Percentiles rank a stretch among this genome's conserved stretches.
These are phyloP conservation scores for Brassica incana DNA, from an alignment of 345 rosid species.

Conservation along the genomic window DNA sequence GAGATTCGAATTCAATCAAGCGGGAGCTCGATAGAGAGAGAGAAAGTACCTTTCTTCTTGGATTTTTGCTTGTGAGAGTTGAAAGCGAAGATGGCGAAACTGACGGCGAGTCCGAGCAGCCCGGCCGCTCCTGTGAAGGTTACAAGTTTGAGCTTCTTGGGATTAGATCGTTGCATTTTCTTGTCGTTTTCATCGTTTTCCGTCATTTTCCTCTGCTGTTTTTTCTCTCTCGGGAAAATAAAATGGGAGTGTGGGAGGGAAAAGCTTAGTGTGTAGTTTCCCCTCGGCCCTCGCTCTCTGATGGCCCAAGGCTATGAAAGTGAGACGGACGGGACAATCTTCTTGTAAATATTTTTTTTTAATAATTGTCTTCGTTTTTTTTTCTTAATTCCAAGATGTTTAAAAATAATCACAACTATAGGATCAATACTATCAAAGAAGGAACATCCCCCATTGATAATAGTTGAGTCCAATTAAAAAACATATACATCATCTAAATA, in stretches of 20 bases:
- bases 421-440: no score
- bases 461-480: no score
- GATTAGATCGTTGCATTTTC: constrained; percentile 42
- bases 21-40: no score
- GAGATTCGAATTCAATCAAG: not conserved
- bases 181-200: constrained; percentile 45
- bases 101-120: constrained; percentile 59
- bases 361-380: no score
- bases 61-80: constrained; percentile 49
- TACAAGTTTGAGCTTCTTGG: constrained; percentile 47
- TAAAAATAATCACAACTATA: no score
- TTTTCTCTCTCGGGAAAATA: not conserved
- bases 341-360: not conserved
- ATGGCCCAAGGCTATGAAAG: not conserved
- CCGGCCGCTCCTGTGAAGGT: constrained; percentile 83
- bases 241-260: no score
- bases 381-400: no score
- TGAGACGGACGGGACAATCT: not conserved
- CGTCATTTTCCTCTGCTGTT: constrained; percentile 33
- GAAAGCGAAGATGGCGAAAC: constrained; percentile 68
- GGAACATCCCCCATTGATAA: no score
- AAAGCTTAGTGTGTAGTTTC: no score
- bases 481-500: no score
- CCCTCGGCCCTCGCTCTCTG: not conserved
- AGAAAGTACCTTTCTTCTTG: constrained; percentile 52